Conservation (phyloP, 371 early-diverging fungal genomes). For the Apophysomyces trapeziformis region DNA sequence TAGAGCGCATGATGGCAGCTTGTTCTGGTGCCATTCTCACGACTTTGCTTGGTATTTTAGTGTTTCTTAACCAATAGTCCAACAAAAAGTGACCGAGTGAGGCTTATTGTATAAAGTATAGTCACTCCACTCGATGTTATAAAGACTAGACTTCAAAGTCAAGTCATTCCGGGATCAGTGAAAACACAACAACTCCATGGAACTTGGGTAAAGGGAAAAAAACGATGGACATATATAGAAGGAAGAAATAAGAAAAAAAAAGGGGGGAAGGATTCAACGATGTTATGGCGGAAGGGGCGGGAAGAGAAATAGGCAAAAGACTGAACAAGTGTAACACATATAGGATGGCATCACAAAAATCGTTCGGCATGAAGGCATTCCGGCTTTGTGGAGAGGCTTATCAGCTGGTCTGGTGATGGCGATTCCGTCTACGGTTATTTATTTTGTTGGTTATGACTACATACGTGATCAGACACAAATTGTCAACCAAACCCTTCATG, state of each 20-base stretch:
- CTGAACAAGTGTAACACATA: background rate
- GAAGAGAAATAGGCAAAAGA: background rate
- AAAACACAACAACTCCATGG: conserved; percentile 24
- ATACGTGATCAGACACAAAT: conserved; percentile 60
- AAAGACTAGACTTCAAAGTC: conserved; percentile 90
- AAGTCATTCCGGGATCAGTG: conserved; percentile 41
- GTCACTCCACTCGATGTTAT: conserved; percentile 91
- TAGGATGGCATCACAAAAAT: conserved; percentile 85
- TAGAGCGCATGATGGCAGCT: background rate
- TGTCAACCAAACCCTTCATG: conserved; percentile 33
- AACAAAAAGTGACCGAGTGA: background rate
- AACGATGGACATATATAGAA: background rate
- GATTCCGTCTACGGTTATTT: conserved; percentile 91
- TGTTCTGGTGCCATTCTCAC: conserved; percentile 5
- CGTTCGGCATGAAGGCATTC: conserved; percentile 78
- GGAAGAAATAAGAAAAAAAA: too few relatives aligned
- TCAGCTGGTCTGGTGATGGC: conserved; percentile 89
- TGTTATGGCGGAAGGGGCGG: too few relatives aligned
- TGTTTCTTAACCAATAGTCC: background rate
- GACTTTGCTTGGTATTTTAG: background rate
- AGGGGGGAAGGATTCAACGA: too few relatives aligned
- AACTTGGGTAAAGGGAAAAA: conserved; percentile 29
- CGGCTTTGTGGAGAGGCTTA: conserved; percentile 88
- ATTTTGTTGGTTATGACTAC: conserved; percentile 95
- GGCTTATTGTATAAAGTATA: background rate